These are phyloP conservation scores for Brassica rapa DNA, from an alignment of 345 rosid species.

Conservation along the genomic window DNA sequence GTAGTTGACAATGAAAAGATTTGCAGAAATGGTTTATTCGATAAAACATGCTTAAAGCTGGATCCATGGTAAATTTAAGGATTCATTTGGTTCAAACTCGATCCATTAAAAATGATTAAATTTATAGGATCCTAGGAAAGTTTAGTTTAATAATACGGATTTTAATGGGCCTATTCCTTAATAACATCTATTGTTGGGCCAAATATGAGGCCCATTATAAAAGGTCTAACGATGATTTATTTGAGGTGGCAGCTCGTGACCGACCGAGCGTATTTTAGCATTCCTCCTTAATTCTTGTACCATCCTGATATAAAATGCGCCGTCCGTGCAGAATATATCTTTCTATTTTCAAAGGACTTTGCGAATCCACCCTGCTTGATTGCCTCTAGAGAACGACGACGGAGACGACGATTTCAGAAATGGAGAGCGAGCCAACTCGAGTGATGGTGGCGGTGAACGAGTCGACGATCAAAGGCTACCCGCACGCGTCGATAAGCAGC, in stretches of 20 bases:
- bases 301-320: slow-evolving; percentile 21
- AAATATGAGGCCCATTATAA: background rate
- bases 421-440: slow-evolving; percentile 68
- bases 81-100: background rate
- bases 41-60: background rate
- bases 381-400: background rate
- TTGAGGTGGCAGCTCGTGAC: background rate
- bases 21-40: no score
- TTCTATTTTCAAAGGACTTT: background rate
- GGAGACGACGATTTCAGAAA: slow-evolving; percentile 8
- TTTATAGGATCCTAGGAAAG: background rate
- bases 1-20: background rate
- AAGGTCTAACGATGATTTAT: background rate
- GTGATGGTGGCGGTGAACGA: slow-evolving; percentile 83
- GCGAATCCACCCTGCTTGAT: no score
- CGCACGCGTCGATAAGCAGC: slow-evolving; percentile 94
- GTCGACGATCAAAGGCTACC: slow-evolving; percentile 88
- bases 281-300: background rate
- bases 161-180: slow-evolving; percentile 1
- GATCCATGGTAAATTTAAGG: background rate
- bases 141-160: background rate
- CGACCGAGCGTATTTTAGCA: slow-evolving; percentile 15
- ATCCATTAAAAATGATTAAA: background rate
- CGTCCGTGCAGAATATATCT: slow-evolving; percentile 13
- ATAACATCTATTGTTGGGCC: background rate